A percentile compares a stretch with the other conserved stretches of the same genome.
Conservation (phyloP, 257 asterid genomes). For the Coffea canephora region DNA sequence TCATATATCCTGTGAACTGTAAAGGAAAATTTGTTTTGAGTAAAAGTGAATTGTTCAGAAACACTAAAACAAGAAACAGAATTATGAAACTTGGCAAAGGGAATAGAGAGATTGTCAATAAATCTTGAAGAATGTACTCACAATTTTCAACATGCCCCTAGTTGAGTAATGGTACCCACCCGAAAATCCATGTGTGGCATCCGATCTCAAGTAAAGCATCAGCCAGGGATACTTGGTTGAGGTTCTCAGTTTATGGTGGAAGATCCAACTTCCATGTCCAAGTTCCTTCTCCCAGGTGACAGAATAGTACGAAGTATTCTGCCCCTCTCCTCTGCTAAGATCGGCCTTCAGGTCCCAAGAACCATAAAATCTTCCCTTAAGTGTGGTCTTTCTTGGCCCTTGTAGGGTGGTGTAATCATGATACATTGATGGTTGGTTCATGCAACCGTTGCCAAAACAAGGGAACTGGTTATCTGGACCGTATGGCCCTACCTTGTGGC, state of each 20-base stretch:
- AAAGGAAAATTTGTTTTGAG: no score
- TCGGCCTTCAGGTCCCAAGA: constrained; percentile 61
- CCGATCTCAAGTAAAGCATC: constrained; percentile 86
- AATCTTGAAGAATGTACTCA: constrained; percentile 31
- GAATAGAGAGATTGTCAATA: no score
- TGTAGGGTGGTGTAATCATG: constrained; percentile 63
- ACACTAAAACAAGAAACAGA: background rate
- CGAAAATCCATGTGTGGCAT: constrained; percentile 65
- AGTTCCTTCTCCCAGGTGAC: constrained; percentile 76
- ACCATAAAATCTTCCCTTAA: constrained; percentile 69
- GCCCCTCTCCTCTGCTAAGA: constrained; percentile 19
- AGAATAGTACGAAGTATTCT: constrained; percentile 51
- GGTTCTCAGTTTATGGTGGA: constrained; percentile 65
- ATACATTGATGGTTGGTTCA: constrained; percentile 72
- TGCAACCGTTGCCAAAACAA: constrained; percentile 76
- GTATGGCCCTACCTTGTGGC: constrained; percentile 46
- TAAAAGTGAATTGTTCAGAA: background rate
- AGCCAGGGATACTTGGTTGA: constrained; percentile 80
- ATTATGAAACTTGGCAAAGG: background rate
- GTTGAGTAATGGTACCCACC: constrained; percentile 86
- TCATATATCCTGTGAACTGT: background rate
- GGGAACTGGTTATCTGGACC: constrained; percentile 55
- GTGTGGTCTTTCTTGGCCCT: constrained; percentile 36
- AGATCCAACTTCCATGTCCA: constrained; percentile 74
- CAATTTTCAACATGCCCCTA: constrained; percentile 76